phyloP scores from a whole-genome alignment of 129 eudicot genomes.

The Escallonia rubra region DNA sequence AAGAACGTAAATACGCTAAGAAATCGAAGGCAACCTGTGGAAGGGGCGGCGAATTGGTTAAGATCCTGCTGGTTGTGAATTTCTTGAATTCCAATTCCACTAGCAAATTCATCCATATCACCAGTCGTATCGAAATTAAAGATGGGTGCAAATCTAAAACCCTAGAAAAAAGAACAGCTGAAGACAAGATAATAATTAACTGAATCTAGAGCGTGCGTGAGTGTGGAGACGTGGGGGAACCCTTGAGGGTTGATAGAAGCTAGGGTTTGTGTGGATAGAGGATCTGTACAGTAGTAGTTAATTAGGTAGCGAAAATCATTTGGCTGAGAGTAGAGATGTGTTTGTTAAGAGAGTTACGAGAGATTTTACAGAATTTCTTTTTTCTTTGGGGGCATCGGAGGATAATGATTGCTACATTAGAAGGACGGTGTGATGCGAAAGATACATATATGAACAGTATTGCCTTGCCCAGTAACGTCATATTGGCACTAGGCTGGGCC shows the following conservation, averaged over 20 bases:
- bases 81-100: conserved; percentile 19
- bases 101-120: conserved; percentile 43
- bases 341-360: no score
- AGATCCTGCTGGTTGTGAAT: conserved; percentile 31
- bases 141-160: conserved; percentile 3
- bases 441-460: no score
- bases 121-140: neutral
- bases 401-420: no score
- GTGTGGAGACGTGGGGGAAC: neutral
- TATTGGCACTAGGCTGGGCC: no score
- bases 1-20: neutral
- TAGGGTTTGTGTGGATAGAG: conserved; percentile 20
- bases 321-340: no score
- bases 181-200: neutral
- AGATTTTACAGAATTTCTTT: no score
- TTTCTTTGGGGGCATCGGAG: no score
- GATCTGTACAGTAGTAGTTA: conserved; percentile 4
- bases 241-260: conserved; percentile 11
- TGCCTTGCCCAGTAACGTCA: no score
- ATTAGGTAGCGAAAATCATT: neutral
- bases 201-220: neutral
- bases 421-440: no score
- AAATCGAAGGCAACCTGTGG: conserved; percentile 29
- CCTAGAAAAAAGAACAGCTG: conserved; percentile 6
- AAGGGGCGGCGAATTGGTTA: conserved; percentile 20